phyloP scores from a whole-genome alignment of 768 basidiomycete genomes.

The Suillus plorans region DNA sequence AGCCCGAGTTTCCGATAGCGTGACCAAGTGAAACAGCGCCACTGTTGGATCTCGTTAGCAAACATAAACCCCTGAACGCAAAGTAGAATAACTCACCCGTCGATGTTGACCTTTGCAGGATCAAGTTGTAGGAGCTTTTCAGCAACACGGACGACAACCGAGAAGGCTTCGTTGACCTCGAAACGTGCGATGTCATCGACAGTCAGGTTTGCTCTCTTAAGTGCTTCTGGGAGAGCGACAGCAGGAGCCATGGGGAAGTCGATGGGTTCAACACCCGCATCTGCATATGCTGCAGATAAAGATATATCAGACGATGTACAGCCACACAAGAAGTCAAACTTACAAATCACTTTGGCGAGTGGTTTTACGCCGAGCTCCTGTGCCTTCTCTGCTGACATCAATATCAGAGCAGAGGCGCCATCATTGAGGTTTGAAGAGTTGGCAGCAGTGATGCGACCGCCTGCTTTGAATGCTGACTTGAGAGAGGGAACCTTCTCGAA shows the following conservation, averaged over 20 bases:
- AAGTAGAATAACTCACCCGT: conserved; percentile 55
- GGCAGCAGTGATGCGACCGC: conserved; percentile 91
- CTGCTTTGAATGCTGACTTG: conserved; percentile 86
- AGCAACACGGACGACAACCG: conserved; percentile 86
- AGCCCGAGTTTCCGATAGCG: conserved; percentile 94
- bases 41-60: conserved; percentile 42
- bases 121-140: conserved; percentile 89
- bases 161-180: conserved; percentile 99
- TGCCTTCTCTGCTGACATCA: conserved; percentile 93
- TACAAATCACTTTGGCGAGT: conserved; percentile 90
- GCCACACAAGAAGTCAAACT: conserved; percentile 29
- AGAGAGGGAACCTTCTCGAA: conserved; percentile 92
- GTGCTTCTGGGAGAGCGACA: conserved; percentile 82
- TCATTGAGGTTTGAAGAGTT: conserved; percentile 96
- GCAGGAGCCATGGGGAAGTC: conserved; percentile 97
- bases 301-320: not conserved
- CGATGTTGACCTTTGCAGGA: conserved; percentile 85
- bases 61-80: not conserved
- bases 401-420: conserved; percentile 91
- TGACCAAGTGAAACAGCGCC: conserved; percentile 96
- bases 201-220: conserved; percentile 85
- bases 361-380: conserved; percentile 89
- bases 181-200: conserved; percentile 85
- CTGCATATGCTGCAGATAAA: conserved; percentile 75
- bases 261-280: conserved; percentile 94